Base-by-base conservation (phyloP, 192 early-diverging fungal species). In the Linnemannia zychae region DNA sequence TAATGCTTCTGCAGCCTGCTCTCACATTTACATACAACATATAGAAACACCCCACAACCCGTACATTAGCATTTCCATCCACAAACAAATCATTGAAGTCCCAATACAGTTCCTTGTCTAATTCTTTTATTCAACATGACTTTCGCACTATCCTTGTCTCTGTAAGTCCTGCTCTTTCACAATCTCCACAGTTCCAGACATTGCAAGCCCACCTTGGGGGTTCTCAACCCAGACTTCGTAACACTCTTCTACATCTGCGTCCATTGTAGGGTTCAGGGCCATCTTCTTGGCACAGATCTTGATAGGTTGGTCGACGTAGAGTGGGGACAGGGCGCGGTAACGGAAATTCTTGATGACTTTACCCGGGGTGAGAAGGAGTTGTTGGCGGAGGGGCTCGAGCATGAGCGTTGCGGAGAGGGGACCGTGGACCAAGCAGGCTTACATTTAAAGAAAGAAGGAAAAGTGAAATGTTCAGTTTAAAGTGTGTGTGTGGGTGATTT, bases 381-480 rank as follows among this genome's bases (percentile, higher is more conserved):
- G 82, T 17, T 82, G 75, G 22, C 92, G 89, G 16, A 95, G 75
- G 40, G 93, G 84, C 76, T 95, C 91, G 22, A 97, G 86, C 65
- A 97, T 89, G 46, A 95, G 86, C 7, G 95, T 96, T 40, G 92
- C 90, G 9, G 94, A 94, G 53, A 97, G 85, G n/a, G 96, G 96
- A 0, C 95, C 95, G 72, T 96, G 95, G 49, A 96, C 93, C 31
- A 97, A 75, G 68, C 94, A 92, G 4, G 81, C 92, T 92, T 67
- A 6, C 16, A 31, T 22, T 4, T 24, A 71, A 53, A 65, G 33
- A 71, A 49, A 57, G 53, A 5, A 38, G 44, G 24, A 67, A 68
- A 28, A 31, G 22, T 0, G 57, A 3, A 15, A 7, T 44, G 48
- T 38, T 69, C 22, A 36, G 48, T 68, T 37, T 46, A 71, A 46